These are phyloP conservation scores for Thraustotheca clavata DNA, from an alignment of 352 stramenopile species.

Conservation along the genomic window DNA sequence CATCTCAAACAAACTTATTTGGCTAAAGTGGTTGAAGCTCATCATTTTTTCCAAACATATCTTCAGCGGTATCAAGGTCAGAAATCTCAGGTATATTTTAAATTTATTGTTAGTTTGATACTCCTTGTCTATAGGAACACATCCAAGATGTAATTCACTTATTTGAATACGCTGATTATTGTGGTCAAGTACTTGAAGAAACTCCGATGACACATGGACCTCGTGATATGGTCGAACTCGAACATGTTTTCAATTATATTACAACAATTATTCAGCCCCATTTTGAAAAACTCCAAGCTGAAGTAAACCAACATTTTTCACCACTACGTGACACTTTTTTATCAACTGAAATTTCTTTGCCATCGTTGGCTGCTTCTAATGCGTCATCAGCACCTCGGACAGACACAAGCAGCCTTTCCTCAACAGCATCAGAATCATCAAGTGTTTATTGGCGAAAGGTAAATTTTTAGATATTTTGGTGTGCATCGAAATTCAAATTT, in stretches of 20 bases:
- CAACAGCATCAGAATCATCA: background rate
- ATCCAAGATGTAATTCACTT: constrained; percentile 15
- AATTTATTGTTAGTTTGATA: background rate
- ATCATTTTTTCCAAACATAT: constrained; percentile 11
- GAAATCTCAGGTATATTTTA: background rate
- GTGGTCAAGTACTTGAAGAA: constrained; percentile 12
- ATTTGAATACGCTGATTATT: constrained; percentile 16
- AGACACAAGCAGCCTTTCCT: background rate
- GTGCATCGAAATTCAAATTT: background rate
- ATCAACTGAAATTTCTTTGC: constrained; percentile 6
- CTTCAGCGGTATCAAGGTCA: background rate
- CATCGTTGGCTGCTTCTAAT: background rate
- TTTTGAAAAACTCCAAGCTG: constrained; percentile 3
- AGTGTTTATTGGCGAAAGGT: constrained; percentile 21
- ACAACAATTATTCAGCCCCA: constrained; percentile 12
- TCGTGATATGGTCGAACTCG: background rate
- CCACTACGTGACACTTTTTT: constrained; percentile 8
- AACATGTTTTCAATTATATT: constrained; percentile 16
- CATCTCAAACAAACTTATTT: constrained; percentile 18
- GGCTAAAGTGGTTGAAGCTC: background rate
- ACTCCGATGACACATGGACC: background rate
- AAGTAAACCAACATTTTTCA: background rate
- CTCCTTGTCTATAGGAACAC: constrained; percentile 18
- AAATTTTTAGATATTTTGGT: background rate
- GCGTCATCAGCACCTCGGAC: constrained; percentile 4